Conservation (phyloP, 208 protist species). For the Leishmania gerbilli region DNA sequence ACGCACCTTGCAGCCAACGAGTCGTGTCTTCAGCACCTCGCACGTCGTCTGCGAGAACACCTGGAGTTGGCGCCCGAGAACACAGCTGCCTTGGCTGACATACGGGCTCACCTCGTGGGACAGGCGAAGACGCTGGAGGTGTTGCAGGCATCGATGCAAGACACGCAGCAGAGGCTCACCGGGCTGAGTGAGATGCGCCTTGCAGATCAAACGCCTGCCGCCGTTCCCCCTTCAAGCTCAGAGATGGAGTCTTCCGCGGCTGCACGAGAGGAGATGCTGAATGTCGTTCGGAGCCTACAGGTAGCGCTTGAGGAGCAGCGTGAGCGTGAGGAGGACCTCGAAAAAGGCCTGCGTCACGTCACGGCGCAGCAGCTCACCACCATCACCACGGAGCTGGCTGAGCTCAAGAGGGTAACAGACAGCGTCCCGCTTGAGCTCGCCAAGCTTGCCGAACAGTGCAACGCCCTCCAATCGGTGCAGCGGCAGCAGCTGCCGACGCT, state of each 20-base stretch:
- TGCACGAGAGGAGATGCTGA: neutral
- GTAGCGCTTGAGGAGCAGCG: conserved; percentile 3
- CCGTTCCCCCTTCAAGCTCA: neutral
- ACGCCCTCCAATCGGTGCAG: conserved; percentile 19
- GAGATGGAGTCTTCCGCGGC: neutral
- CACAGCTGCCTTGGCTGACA: conserved; percentile 3
- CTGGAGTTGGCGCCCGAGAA: neutral
- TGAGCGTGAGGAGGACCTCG: neutral
- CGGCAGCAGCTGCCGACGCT: conserved; percentile 32
- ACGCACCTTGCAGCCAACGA: conserved; percentile 1
- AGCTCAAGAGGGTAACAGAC: conserved; percentile 1
- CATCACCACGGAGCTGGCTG: conserved; percentile 5
- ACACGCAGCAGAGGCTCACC: conserved; percentile 5
- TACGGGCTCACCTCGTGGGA: conserved; percentile 5
- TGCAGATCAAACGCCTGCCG: neutral
- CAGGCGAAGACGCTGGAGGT: conserved; percentile 3
- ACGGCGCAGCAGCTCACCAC: conserved; percentile 4
- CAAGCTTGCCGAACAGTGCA: conserved; percentile 16
- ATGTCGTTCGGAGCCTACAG: neutral
- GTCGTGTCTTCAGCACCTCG: conserved; percentile 13
- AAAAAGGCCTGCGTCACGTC: conserved; percentile 2
- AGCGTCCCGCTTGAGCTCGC: neutral
- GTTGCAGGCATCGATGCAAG: neutral
- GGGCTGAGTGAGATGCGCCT: neutral
- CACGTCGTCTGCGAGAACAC: conserved; percentile 13